phyloP scores from a whole-genome alignment of 257 asterid species.

The Lycium ferocissimum region DNA sequence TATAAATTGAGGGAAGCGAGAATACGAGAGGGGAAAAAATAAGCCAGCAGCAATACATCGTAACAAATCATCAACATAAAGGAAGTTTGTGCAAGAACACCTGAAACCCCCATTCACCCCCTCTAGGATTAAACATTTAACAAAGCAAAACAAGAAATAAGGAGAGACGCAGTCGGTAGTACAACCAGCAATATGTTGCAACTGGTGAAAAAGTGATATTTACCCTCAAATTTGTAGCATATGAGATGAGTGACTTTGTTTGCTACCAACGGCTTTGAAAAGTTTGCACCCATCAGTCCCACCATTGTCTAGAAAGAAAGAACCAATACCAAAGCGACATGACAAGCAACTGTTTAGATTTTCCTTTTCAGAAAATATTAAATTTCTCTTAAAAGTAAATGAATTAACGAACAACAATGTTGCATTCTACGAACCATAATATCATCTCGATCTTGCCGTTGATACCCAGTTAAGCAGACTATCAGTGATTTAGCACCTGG shows the following conservation, averaged over 20 bases:
- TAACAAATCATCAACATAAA: neutral
- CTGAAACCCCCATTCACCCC: neutral
- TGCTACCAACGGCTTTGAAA: constrained; percentile 87
- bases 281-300: constrained; percentile 87
- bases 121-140: neutral
- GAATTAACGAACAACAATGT: neutral
- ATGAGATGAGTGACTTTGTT: constrained; percentile 87
- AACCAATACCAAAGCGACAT: constrained; percentile 32
- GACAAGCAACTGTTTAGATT: constrained; percentile 25
- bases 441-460: constrained; percentile 74
- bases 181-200: constrained; percentile 1
- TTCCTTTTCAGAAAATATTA: neutral
- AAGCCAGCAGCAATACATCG: neutral
- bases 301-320: constrained; percentile 73
- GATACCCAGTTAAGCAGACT: constrained; percentile 93
- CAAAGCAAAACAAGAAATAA: constrained; percentile 11
- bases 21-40: neutral
- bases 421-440: constrained; percentile 64
- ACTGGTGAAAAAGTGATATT: constrained; percentile 30
- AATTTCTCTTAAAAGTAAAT: neutral
- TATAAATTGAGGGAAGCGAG: neutral
- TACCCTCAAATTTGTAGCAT: constrained; percentile 98
- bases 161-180: neutral
- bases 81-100: neutral
- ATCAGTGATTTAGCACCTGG: constrained; percentile 76